Base-by-base conservation (phyloP, 225 moss, liverwort and hornwort species). In the Antitrichia curtipendula region DNA sequence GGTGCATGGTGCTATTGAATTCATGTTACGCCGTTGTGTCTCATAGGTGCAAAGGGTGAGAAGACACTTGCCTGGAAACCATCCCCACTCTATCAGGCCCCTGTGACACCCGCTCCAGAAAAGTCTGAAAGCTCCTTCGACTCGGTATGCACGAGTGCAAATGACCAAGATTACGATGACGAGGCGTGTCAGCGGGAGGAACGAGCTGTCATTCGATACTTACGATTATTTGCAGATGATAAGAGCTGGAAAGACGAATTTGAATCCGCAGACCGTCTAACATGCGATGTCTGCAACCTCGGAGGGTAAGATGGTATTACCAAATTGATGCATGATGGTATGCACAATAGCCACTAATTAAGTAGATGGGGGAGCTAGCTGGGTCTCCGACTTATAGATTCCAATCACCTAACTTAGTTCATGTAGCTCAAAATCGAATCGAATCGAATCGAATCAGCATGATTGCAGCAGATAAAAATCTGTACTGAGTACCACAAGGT, bases 221-320 rank as follows among this genome's bases (percentile, higher is more conserved):
- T 89, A 57, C 89, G 93, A 89, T 81, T 93, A 77, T 93, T 93
- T 89, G 91, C 92, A 73, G 93, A 93, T 84, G 93, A 93, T 47
- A 93, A 88, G 82, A 93, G 92, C 88, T 93, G 93, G 93, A 93
- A 92, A 86, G 90, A 93, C 88, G 90, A 90, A 22, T 93, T 93
- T 41, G 92, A 93, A 63, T 92, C 89, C 29, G 72, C 76, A 71
- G 88, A 87, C 59, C 80, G 87, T 32, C 88, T 93, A 69, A 89
- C 88, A 81, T 93, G 93, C 63, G 93, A 93, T 69, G 93, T 93
- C 71, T 93, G 93, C 88, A 93, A 93, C 76, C 89, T 92, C 62
- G 92, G 84, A 89, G 92, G 93, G 93, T 92, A 89, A 87, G 92
- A 65, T 40, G 50, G 28, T 71, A 43, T 50, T 86, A 32, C 78